phyloP scores from a whole-genome alignment of 176 grass and related monocot genomes.

The Aegilops longissima region DNA sequence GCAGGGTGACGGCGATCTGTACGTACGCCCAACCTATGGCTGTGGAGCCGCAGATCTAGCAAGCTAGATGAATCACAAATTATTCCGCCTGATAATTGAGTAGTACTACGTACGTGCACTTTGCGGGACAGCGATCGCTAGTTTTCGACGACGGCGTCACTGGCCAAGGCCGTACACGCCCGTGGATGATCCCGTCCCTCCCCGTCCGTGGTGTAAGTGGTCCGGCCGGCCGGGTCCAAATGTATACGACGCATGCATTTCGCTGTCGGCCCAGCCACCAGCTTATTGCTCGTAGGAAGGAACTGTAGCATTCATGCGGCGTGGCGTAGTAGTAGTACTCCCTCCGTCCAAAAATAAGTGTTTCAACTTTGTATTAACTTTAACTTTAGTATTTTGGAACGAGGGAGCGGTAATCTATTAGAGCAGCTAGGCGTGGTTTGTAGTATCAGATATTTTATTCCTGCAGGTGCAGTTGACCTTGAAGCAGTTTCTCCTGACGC shows the following conservation, averaged over 20 bases:
- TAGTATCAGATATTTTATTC: no score
- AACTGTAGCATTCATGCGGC: no score
- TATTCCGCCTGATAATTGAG: background rate
- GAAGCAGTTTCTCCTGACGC: background rate
- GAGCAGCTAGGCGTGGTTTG: no score
- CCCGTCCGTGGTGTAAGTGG: background rate
- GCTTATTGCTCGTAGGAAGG: no score
- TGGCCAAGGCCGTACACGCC: background rate
- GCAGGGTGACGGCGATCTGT: background rate
- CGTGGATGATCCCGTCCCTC: background rate
- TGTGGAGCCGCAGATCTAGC: no score
- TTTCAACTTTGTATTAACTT: no score
- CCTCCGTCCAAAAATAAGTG: no score
- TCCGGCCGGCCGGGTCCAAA: background rate
- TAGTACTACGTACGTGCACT: background rate
- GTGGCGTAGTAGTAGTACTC: no score
- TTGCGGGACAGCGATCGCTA: background rate
- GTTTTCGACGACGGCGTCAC: background rate
- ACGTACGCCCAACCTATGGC: background rate
- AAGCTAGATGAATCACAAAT: background rate
- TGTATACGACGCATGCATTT: background rate
- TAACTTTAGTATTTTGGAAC: no score
- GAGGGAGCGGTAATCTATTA: no score
- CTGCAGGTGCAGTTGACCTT: background rate
- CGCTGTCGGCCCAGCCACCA: no score